phyloP scores from a whole-genome alignment of 139 green algal species.

The Picochlorum sp. region DNA sequence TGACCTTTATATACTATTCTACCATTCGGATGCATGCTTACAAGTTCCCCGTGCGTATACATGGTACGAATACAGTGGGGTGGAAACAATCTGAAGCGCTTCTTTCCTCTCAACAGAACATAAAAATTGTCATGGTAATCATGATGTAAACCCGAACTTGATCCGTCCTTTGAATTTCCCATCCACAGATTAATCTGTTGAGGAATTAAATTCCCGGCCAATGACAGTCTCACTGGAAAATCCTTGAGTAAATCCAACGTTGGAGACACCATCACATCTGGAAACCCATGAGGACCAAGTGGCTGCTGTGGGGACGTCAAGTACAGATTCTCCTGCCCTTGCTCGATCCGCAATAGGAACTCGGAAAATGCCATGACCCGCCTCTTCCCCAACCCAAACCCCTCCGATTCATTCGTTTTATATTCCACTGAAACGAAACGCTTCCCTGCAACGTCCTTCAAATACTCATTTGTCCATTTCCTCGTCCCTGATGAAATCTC shows the following conservation, averaged over 20 bases:
- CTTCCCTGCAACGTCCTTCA: slow-evolving; percentile 19
- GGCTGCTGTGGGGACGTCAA: slow-evolving; percentile 59
- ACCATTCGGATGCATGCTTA: slow-evolving; percentile 59
- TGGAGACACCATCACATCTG: slow-evolving; percentile 43
- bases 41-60: slow-evolving; percentile 51
- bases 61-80: slow-evolving; percentile 18
- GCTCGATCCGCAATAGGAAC: slow-evolving; percentile 32
- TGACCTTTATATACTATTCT: slow-evolving; percentile 73
- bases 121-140: slow-evolving; percentile 93
- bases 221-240: slow-evolving; percentile 42
- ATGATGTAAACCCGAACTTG: slow-evolving; percentile 71
- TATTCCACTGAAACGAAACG: slow-evolving; percentile 45
- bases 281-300: slow-evolving; percentile 43
- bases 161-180: slow-evolving; percentile 32
- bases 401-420: slow-evolving; percentile 14
- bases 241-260: slow-evolving; percentile 37
- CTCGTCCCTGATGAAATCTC: slow-evolving; percentile 5
- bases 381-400: slow-evolving; percentile 52
- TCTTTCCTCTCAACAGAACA: slow-evolving; percentile 66
- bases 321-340: slow-evolving; percentile 54
- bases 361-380: slow-evolving; percentile 46
- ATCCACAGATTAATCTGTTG: slow-evolving; percentile 51
- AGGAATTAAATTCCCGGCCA: slow-evolving; percentile 62
- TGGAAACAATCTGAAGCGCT: slow-evolving; percentile 73
- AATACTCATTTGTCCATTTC: slow-evolving; percentile 20